A percentile compares a stretch with the other conserved stretches of the same genome.
Conservation (phyloP, 2,329 filamentous ascomycete genomes). For the Aspergillus ibericus region DNA sequence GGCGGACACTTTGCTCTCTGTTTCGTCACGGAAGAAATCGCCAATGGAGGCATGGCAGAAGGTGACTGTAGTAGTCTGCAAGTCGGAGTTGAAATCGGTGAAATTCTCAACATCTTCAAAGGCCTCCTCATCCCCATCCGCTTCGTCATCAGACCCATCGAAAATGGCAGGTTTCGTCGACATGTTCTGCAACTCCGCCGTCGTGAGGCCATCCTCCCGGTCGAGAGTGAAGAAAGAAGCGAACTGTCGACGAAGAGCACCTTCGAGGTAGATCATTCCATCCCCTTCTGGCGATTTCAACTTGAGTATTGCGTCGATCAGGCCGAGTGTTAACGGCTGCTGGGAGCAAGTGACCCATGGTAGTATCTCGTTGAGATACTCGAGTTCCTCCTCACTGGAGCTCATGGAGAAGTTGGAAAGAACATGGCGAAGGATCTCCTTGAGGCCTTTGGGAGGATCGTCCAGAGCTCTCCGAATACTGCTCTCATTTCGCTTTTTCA, state of each 20-base stretch:
- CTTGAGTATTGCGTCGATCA: conserved; percentile 40
- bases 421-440: conserved; percentile 45
- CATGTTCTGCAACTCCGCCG: no score
- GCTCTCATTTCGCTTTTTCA: conserved; percentile 42
- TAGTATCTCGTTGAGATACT: conserved; percentile 51
- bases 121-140: no score
- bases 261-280: no score
- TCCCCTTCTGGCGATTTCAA: no score
- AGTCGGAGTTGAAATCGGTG: no score
- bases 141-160: no score
- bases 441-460: conserved; percentile 48
- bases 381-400: conserved; percentile 33
- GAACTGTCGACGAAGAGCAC: no score
- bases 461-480: conserved; percentile 46
- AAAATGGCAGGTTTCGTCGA: no score
- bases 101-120: no score
- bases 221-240: no score
- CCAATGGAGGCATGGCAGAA: conserved; percentile 27
- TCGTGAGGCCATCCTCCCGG: no score
- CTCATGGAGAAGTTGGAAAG: conserved; percentile 38
- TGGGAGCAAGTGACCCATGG: conserved; percentile 50
- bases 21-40: conserved; percentile 21
- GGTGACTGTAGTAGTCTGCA: conserved; percentile 17
- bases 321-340: conserved; percentile 46
- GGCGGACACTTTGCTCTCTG: conserved; percentile 17